phyloP scores from a whole-genome alignment of 495 filamentous ascomycete species.

The Penicillium odoratum region DNA sequence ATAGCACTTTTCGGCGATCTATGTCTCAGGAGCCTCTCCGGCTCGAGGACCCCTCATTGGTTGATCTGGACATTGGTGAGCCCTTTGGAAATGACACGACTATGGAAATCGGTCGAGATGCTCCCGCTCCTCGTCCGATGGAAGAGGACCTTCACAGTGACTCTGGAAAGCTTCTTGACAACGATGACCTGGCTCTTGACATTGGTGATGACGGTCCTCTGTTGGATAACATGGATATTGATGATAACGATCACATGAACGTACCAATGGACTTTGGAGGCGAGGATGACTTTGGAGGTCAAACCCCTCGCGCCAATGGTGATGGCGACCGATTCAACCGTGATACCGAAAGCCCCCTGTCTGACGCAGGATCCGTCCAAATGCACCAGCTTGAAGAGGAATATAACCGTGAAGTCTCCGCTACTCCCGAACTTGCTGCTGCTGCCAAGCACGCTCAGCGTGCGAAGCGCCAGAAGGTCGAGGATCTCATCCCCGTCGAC shows the following conservation, averaged over 20 bases:
- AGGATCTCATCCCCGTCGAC: slow-evolving; percentile 62
- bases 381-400: slow-evolving; percentile 54
- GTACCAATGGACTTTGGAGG: slow-evolving; percentile 48
- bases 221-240: slow-evolving; percentile 40
- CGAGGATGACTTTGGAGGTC: slow-evolving; percentile 41
- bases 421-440: slow-evolving; percentile 57
- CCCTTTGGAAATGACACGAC: slow-evolving; percentile 56
- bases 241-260: slow-evolving; percentile 36
- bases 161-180: slow-evolving; percentile 50
- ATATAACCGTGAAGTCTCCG: slow-evolving; percentile 54
- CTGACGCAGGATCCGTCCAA: slow-evolving; percentile 34
- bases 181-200: slow-evolving; percentile 48
- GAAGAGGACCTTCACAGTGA: slow-evolving; percentile 77
- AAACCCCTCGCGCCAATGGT: slow-evolving; percentile 53
- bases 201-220: slow-evolving; percentile 54
- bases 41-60: slow-evolving; percentile 48
- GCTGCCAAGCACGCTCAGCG: slow-evolving; percentile 61
- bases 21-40: slow-evolving; percentile 50
- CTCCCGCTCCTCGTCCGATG: slow-evolving; percentile 59
- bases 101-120: slow-evolving; percentile 84
- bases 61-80: slow-evolving; percentile 55
- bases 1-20: slow-evolving; percentile 54
- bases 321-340: slow-evolving; percentile 62
- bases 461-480: slow-evolving; percentile 67
- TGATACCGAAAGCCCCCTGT: slow-evolving; percentile 50